Percentiles rank a stretch among this genome's conserved stretches.
phyloP scores from a whole-genome alignment of 352 stramenopile species.

The Pythium angustatum region DNA sequence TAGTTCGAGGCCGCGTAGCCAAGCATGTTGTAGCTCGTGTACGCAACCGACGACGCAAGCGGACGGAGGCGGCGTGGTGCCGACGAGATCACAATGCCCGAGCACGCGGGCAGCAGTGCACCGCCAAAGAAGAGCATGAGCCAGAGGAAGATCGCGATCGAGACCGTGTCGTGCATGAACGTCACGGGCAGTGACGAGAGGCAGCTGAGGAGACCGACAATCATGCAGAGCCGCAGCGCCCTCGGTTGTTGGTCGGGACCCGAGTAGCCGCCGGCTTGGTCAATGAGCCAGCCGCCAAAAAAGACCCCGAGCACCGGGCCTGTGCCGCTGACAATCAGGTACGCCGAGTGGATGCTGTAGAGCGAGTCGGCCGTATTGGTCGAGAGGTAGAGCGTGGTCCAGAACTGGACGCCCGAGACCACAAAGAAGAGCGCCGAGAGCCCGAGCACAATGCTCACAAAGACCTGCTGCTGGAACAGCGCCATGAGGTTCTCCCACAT shows the following conservation, averaged over 20 bases:
- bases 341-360: constrained; percentile 75
- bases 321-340: constrained; percentile 74
- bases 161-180: constrained; percentile 61
- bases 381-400: constrained; percentile 82
- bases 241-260: constrained; percentile 64
- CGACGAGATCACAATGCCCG: constrained; percentile 82
- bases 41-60: constrained; percentile 76
- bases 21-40: constrained; percentile 86
- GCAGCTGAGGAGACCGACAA: constrained; percentile 52
- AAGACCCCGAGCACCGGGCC: constrained; percentile 84
- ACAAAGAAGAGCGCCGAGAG: constrained; percentile 85
- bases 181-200: constrained; percentile 63
- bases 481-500: constrained; percentile 52
- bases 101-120: constrained; percentile 71
- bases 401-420: constrained; percentile 80
- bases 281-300: constrained; percentile 83
- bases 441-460: constrained; percentile 76
- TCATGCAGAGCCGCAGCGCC: constrained; percentile 72
- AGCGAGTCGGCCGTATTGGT: constrained; percentile 79
- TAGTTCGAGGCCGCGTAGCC: constrained; percentile 86
- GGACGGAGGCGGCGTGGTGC: constrained; percentile 60
- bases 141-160: constrained; percentile 77
- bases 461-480: constrained; percentile 65
- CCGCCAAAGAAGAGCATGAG: constrained; percentile 85
- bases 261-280: constrained; percentile 75